Conservation (phyloP, 148 eudicot genomes). For the Camellia sinensis region DNA sequence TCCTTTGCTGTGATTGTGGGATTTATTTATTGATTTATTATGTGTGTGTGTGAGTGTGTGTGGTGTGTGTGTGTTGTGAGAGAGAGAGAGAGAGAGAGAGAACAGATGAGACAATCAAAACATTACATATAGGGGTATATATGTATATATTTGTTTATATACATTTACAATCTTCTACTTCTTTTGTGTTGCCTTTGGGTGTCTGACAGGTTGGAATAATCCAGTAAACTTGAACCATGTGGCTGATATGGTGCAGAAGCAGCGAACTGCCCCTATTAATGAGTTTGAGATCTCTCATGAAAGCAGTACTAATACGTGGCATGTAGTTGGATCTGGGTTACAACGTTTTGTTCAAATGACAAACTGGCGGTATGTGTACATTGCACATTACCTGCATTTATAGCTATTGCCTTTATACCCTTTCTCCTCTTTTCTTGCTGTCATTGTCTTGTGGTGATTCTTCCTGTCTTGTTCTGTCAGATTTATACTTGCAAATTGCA, state of each 20-base stretch:
- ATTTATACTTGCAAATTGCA: neutral
- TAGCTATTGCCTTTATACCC: neutral
- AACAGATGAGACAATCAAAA: neutral
- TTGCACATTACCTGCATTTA: neutral
- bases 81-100: neutral
- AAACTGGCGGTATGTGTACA: constrained; percentile 73
- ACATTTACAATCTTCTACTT: neutral
- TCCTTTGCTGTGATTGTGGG: neutral
- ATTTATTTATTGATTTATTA: neutral
- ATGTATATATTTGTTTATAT: neutral
- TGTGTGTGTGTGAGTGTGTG: neutral
- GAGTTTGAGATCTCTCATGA: constrained; percentile 79
- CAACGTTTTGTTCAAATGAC: constrained; percentile 97
- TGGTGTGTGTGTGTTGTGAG: too few species aligned
- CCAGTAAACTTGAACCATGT: constrained; percentile 66
- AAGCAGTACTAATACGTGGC: constrained; percentile 58
- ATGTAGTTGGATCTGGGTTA: constrained; percentile 74
- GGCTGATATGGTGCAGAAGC: constrained; percentile 73
- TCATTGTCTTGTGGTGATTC: neutral
- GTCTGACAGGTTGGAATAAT: constrained; percentile 40
- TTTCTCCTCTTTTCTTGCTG: constrained; percentile 1
- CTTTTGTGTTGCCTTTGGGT: neutral
- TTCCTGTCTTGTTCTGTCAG: neutral
- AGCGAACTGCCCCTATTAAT: constrained; percentile 64
- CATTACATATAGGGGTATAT: neutral